Evolutionary conservation across 2,329 filamentous ascomycete species (phyloP), one percentile per base, ranked within the genome.

Genomic region (Pseudodiploospora longispora): DNA sequence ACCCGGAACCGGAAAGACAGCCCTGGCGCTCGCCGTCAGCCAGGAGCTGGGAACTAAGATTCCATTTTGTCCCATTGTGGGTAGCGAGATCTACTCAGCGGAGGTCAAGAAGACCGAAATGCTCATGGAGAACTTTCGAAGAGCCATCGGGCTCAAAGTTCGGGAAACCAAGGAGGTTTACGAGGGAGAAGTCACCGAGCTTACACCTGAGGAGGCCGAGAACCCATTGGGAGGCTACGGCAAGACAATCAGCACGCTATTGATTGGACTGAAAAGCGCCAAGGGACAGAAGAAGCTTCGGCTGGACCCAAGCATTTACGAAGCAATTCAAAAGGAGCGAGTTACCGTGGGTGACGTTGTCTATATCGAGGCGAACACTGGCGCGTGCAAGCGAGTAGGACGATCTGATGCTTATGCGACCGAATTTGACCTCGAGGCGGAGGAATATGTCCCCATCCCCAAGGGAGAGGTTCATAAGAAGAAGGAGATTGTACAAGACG

Each of bases 381-480:
- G 93, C 51, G 90, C 93, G 39, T 95, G 94, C 71, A 98, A 98
- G 74, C 82, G 93, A 57, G 93, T 98, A 8, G 93, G 93, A 41
- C 80, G 93, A 59, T 95, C 88, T 38, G 93, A 98, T 64, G 93
- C 93, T 29, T 97, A 97, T 65, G 91, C 90, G 29, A 98, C 93
- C 41, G 93, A 98, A 65, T 98, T 98, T 63, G 93, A 98, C 63
- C 80, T 98, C 40, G 93, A 98, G 71, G 93, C 93, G 2, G 93
- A 98, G 68, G 93, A 98, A 69, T 98, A 98, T 65, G 93, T 98
- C 52, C 93, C 93, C 5, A 94, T 98, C 51, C 93, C 93, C 46
- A 98, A 98, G 73, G 93, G 93, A 47, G 93, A 98, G 60, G 93
- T 98, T 43, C 93, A 97, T 74, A 98, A 98, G 80, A 97, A 96